Base-by-base conservation (phyloP, 1,139 yeast species). In the Pneumocystis carinii region DNA sequence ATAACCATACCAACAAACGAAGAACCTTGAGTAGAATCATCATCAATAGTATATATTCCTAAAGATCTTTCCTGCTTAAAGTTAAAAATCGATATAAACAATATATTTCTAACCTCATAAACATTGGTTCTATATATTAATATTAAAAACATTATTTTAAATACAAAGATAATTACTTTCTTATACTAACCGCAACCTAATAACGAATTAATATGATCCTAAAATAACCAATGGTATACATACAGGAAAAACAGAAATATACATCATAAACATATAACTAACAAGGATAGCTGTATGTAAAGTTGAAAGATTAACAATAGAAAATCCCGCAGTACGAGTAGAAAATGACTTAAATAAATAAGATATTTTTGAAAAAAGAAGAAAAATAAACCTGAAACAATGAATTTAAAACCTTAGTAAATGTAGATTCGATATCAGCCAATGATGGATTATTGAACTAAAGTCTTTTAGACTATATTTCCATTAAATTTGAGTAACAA, bases 221-320 rank as follows among this genome's bases (percentile, higher is more conserved):
- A 4, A 57, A 19, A 57, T 19, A 57, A 24, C n/a, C 4, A 37
- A 37, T 57, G 27, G 88, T 69, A 92, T 90, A 58, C 98, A 97
- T 71, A 92, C 77, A 0, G 98, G 98, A 71, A 90, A 78, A 61
- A 90, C 97, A 8, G 97, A 90, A 39, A 92, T 89, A 76, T 92
- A 92, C 98, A 92, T 92, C 97, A 92, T 90, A 67, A 92, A 80
- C 84, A 89, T 80, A 72, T 92, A 92, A 70, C 95, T 85, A 57
- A 92, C 95, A 73, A 89, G 96, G 60, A 90, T 87, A 0, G 96
- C 95, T 0, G 96, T 92, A 70, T 90, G 95, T 62, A 92, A 77
- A 60, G 74, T 72, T 3, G 88, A 77, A 59, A 92, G 74, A 72
- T 86, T 83, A 39, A 90, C 80, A 56, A 86, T 85, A 0, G 86